phyloP scores from a whole-genome alignment of 2,329 filamentous ascomycete genomes.

The Penicillium fuscoglaucum region DNA sequence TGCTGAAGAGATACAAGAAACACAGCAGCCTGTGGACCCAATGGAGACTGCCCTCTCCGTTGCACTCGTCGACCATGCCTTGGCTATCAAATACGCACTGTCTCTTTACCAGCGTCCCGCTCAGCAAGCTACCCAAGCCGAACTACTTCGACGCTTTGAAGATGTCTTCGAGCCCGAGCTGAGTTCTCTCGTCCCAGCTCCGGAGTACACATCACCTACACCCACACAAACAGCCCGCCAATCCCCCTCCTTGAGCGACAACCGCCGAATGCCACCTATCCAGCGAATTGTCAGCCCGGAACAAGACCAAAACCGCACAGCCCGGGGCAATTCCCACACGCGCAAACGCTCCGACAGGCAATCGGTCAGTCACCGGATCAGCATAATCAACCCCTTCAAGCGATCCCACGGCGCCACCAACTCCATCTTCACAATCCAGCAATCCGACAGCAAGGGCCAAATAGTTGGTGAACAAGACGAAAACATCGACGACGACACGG shows the following conservation, averaged over 20 bases:
- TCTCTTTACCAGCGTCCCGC: constrained; percentile 63
- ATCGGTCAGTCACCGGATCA: constrained; percentile 44
- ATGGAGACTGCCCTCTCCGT: constrained; percentile 80
- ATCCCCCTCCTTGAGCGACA: constrained; percentile 31
- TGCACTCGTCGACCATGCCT: constrained; percentile 83
- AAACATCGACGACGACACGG: constrained; percentile 36
- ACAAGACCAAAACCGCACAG: constrained; percentile 36
- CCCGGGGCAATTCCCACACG: constrained; percentile 31
- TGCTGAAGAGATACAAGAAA: constrained; percentile 52
- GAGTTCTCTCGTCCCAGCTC: constrained; percentile 56
- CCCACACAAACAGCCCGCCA: constrained; percentile 48
- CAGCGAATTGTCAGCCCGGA: constrained; percentile 38
- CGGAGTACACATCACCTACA: constrained; percentile 28
- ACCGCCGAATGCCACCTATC: constrained; percentile 24
- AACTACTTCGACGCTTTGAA: constrained; percentile 43
- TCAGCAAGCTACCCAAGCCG: constrained; percentile 49
- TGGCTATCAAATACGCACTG: constrained; percentile 82
- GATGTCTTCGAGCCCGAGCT: constrained; percentile 62
- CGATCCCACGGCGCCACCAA: constrained; percentile 39
- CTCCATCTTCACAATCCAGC: constrained; percentile 40
- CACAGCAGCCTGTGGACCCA: constrained; percentile 51
- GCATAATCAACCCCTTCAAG: constrained; percentile 47
- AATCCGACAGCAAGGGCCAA: constrained; percentile 26
- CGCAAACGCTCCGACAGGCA: constrained; percentile 39
- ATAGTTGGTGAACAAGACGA: constrained; percentile 23